Percentiles rank a stretch among this genome's conserved stretches.
These are phyloP conservation scores for Taphrina sp. DNA, from an alignment of 1,139 yeast species.

Conservation along the genomic window DNA sequence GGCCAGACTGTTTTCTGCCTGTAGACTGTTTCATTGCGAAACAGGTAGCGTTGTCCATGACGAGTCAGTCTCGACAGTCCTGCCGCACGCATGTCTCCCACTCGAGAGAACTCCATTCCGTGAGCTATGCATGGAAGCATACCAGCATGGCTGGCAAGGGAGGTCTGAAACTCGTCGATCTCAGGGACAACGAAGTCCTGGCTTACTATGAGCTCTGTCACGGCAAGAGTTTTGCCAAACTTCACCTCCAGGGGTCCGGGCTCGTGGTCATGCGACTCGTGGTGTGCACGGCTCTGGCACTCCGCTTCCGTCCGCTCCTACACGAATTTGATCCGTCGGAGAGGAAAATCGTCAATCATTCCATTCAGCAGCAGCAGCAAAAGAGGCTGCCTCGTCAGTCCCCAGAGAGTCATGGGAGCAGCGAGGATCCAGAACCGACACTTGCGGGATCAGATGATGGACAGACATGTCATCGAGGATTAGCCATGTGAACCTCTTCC, in stretches of 20 bases:
- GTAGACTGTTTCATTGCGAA: constrained; percentile 25
- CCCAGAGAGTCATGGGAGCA: no score
- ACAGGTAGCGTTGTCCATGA: background rate
- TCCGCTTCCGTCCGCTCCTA: constrained; percentile 4
- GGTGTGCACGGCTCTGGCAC: constrained; percentile 21
- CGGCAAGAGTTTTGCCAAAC: constrained; percentile 19
- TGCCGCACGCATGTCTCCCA: background rate
- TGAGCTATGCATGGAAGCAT: constrained; percentile 27
- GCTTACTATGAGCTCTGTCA: constrained; percentile 13
- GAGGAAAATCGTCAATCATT: background rate
- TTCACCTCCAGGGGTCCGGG: constrained; percentile 23
- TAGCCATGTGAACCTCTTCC: no score
- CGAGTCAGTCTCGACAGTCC: background rate
- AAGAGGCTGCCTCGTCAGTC: no score
- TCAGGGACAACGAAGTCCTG: constrained; percentile 20
- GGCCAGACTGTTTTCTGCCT: constrained; percentile 24
- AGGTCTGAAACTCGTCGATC: constrained; percentile 26
- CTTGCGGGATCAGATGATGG: no score
- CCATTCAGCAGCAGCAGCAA: no score
- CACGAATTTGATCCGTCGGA: background rate
- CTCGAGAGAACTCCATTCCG: background rate
- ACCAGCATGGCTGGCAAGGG: constrained; percentile 27
- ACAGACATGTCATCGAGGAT: no score
- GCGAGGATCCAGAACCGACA: no score
- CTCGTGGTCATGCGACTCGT: constrained; percentile 13